These are phyloP conservation scores for Lophiotrema nucula DNA, from an alignment of 495 filamentous ascomycete species.

Conservation along the genomic window DNA sequence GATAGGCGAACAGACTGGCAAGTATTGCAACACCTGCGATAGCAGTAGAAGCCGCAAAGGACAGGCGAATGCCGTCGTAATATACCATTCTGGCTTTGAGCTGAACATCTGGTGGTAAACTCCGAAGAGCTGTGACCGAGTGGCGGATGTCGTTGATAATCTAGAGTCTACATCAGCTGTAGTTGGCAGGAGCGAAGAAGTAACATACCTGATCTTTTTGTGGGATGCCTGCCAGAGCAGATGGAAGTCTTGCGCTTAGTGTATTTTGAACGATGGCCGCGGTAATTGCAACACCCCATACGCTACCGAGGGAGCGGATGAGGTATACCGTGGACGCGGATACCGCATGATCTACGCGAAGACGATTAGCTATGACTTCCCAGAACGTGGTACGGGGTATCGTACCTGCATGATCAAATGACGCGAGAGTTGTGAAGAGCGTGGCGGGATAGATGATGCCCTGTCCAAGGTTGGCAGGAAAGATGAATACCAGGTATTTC, in stretches of 20 bases:
- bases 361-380: neutral
- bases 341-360: constrained; percentile 58
- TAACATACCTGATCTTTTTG: constrained; percentile 57
- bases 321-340: constrained; percentile 64
- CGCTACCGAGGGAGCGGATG: constrained; percentile 61
- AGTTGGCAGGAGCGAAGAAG: too few species aligned
- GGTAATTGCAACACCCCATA: constrained; percentile 63
- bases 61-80: constrained; percentile 55
- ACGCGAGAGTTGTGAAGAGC: constrained; percentile 61
- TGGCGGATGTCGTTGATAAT: constrained; percentile 61
- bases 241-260: constrained; percentile 55
- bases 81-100: constrained; percentile 60
- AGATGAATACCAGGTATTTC: constrained; percentile 64
- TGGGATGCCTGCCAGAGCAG: constrained; percentile 60
- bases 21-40: constrained; percentile 53
- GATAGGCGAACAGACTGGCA: constrained; percentile 50
- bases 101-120: constrained; percentile 58
- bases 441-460: constrained; percentile 64
- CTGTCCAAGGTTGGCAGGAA: constrained; percentile 64
- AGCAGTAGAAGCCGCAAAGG: constrained; percentile 54
- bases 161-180: too few species aligned
- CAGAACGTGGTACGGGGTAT: too few species aligned
- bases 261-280: constrained; percentile 65
- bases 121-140: constrained; percentile 55
- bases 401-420: constrained; percentile 60